Percentiles rank a stretch among this genome's conserved stretches.
These are phyloP conservation scores for Phytopythium ostracodes DNA, from an alignment of 352 stramenopile genomes.

Conservation along the genomic window DNA sequence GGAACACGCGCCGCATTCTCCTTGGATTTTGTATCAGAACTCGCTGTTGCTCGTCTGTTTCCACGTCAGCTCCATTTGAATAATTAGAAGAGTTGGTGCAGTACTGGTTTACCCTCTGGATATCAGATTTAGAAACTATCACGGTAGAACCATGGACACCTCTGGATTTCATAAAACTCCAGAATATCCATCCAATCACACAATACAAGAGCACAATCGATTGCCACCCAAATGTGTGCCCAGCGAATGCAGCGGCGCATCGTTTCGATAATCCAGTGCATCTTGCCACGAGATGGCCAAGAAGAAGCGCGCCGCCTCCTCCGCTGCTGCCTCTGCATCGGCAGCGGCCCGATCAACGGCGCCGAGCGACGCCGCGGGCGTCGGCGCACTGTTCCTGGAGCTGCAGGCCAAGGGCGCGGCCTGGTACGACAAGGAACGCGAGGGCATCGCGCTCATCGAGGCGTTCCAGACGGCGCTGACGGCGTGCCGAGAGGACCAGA, in stretches of 20 bases:
- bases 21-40: neutral
- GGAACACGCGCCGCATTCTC: neutral
- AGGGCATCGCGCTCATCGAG: constrained; percentile 62
- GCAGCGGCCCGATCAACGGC: constrained; percentile 1
- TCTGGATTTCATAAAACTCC: neutral
- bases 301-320: constrained; percentile 26
- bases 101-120: no score
- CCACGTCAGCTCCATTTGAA: constrained; percentile 1
- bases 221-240: neutral
- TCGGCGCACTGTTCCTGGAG: constrained; percentile 25
- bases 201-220: neutral
- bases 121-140: no score
- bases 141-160: no score
- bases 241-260: no score
- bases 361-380: neutral
- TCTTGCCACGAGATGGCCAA: constrained; percentile 23
- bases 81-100: no score
- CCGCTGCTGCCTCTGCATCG: neutral
- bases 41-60: neutral
- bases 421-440: constrained; percentile 64
- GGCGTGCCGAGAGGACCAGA: constrained; percentile 23
- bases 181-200: neutral
- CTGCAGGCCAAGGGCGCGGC: constrained; percentile 37
- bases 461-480: constrained; percentile 62
- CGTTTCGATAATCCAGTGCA: neutral